These are phyloP conservation scores for grape (Vitis vinifera) DNA, from an alignment of 164 flowering plant genomes.

Conservation along the genomic window ASM3070453v1 NC_081811.1:16138501-16139000, in stretches of 20 bases:
- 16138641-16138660: slow-evolving; percentile 70
- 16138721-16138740: background rate
- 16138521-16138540: slow-evolving; percentile 13
- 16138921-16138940: too few relatives aligned
- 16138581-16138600: slow-evolving; percentile 87
- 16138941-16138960: too few relatives aligned
- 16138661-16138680: slow-evolving; percentile 85
- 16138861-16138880: too few relatives aligned
- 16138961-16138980: too few relatives aligned
- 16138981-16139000: too few relatives aligned
- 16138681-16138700: slow-evolving; percentile 76
- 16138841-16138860: too few relatives aligned
- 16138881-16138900: too few relatives aligned
- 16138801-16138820: too few relatives aligned
- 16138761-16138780: background rate
- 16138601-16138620: slow-evolving; percentile 94
- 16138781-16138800: too few relatives aligned
- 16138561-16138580: slow-evolving; percentile 96
- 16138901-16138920: too few relatives aligned
- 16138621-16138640: slow-evolving; percentile 84
- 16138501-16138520: slow-evolving; percentile 31
- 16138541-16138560: slow-evolving; percentile 26
- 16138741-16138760: background rate
- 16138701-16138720: slow-evolving; percentile 48
- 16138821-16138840: too few relatives aligned